Evolutionary conservation across 768 basidiomycete species (phyloP).

Genomic region (Saitozyma sp.): DNA sequence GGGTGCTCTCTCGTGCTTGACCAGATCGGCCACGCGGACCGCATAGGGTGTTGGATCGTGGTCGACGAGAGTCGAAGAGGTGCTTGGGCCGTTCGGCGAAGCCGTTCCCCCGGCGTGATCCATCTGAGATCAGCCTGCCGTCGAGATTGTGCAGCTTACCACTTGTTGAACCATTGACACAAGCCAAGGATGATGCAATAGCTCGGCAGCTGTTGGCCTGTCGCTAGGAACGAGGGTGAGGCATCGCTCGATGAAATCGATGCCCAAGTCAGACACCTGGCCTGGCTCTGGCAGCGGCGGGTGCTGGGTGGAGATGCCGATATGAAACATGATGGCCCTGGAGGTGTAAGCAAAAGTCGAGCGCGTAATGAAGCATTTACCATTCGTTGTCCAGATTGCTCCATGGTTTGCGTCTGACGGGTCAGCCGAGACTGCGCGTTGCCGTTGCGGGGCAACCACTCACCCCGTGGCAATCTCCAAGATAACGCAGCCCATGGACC

Average conservation of each 20-base stretch:
- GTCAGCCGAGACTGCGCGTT: neutral
- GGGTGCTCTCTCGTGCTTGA: too few species aligned
- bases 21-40: too few species aligned
- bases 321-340: conserved; percentile 99
- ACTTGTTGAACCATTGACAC: conserved; percentile 28
- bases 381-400: conserved; percentile 99
- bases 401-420: conserved; percentile 77
- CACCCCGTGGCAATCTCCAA: conserved; percentile 89
- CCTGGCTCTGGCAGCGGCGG: conserved; percentile 90
- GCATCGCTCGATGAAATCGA: conserved; percentile 90
- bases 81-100: too few species aligned
- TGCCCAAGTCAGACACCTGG: conserved; percentile 83
- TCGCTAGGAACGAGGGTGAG: conserved; percentile 79
- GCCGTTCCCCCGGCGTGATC: too few species aligned
- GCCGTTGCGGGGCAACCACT: neutral
- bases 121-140: too few species aligned
- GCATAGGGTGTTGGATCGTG: too few species aligned
- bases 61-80: too few species aligned
- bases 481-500: conserved; percentile 97
- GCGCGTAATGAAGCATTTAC: conserved; percentile 55
- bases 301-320: conserved; percentile 93
- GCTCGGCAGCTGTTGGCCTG: conserved; percentile 79
- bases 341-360: conserved; percentile 3
- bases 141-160: conserved; percentile 10
- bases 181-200: conserved; percentile 81